Evolutionary conservation across 805 yeast species (phyloP).

Genomic region (Metschnikowia similis): DNA sequence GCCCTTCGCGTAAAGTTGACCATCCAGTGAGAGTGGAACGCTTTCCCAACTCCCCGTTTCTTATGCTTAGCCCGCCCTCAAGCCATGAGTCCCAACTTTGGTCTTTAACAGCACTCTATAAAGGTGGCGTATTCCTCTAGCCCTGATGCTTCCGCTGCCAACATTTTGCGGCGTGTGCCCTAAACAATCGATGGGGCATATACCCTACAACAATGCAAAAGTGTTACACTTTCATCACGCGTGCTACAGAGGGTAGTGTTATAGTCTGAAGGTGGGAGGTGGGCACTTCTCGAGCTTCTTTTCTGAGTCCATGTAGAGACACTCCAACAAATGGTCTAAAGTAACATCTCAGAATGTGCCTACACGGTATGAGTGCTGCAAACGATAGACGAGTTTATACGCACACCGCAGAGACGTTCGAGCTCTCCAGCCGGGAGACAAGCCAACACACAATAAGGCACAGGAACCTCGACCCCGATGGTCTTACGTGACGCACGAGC

Average conservation of each 20-base stretch:
- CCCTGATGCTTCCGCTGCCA: not conserved
- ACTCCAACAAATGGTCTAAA: not conserved
- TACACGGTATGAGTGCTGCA: not conserved
- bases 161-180: not conserved
- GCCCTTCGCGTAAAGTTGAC: not conserved
- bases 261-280: not conserved
- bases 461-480: not conserved
- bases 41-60: too few species aligned
- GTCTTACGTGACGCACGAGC: not conserved
- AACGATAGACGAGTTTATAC: not conserved
- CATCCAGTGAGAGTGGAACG: too few species aligned
- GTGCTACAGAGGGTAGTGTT: not conserved
- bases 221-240: not conserved
- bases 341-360: not conserved
- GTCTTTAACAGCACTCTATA: not conserved
- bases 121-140: not conserved
- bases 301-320: not conserved
- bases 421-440: not conserved
- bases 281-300: not conserved
- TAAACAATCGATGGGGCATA: not conserved
- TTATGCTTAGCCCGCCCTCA: not conserved
- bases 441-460: not conserved
- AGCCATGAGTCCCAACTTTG: not conserved
- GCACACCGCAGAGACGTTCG: not conserved
- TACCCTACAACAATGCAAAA: not conserved